phyloP scores from a whole-genome alignment of 1,139 yeast species.

The Ashbya aceris region DNA sequence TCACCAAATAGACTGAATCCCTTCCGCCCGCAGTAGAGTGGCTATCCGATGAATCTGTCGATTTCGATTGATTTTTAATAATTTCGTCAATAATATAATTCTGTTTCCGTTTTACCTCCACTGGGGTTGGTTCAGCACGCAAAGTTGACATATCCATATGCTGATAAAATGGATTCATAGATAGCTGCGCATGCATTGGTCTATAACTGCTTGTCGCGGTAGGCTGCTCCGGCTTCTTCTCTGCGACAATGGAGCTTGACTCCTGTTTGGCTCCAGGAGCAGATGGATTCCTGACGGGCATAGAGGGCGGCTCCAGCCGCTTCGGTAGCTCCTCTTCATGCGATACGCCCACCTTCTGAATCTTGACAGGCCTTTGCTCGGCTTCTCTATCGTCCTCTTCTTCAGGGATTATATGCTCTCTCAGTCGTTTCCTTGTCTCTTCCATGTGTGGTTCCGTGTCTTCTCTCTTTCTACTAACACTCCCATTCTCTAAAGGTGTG shows the following conservation, averaged over 20 bases:
- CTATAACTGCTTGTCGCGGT: no score
- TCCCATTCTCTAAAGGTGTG: constrained; percentile 9
- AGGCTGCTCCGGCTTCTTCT: not conserved
- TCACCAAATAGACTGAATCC: constrained; percentile 34
- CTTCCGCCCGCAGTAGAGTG: constrained; percentile 25
- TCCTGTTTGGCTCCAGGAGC: not conserved
- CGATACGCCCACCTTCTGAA: not conserved
- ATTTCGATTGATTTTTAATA: constrained; percentile 5
- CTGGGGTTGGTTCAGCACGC: constrained; percentile 17
- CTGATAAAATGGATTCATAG: constrained; percentile 4
- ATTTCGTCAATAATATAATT: constrained; percentile 8
- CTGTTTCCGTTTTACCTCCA: constrained; percentile 8
- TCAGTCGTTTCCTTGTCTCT: constrained; percentile 1
- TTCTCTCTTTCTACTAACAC: constrained; percentile 2
- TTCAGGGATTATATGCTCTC: constrained; percentile 1
- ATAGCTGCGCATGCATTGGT: not conserved
- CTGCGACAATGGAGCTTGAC: not conserved
- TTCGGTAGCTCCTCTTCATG: not conserved
- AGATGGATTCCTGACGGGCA: not conserved
- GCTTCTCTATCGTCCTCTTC: not conserved
- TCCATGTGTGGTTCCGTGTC: not conserved
- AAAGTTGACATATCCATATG: constrained; percentile 6
- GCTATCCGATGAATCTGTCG: constrained; percentile 13
- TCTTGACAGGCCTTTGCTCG: not conserved
- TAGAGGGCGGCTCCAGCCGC: not conserved